A percentile compares a stretch with the other conserved stretches of the same genome.
phyloP scores from a whole-genome alignment of 2,329 filamentous ascomycete species.

The Ilyonectria robusta region DNA sequence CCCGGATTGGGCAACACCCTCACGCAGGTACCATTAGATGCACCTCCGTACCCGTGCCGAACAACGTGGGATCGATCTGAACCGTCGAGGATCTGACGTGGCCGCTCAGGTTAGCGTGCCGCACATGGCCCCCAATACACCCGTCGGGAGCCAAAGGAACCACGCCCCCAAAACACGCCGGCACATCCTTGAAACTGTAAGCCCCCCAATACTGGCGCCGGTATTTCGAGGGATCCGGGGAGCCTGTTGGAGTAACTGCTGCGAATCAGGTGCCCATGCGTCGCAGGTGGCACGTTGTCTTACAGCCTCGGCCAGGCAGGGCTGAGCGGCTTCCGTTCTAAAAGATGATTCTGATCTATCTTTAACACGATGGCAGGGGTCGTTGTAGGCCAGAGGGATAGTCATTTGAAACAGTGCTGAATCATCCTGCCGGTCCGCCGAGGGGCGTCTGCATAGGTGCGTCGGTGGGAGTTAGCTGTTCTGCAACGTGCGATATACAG shows the following conservation, averaged over 20 bases:
- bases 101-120: not conserved
- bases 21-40: not conserved
- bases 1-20: constrained; percentile 1
- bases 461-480: not conserved
- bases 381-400: not conserved
- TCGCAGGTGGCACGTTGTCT: not conserved
- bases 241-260: not conserved
- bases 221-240: not conserved
- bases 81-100: constrained; percentile 18
- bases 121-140: not conserved
- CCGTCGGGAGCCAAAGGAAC: not conserved
- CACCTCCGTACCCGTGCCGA: not conserved
- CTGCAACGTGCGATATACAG: not conserved
- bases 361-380: not conserved
- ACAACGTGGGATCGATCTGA: constrained; percentile 21
- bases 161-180: not conserved
- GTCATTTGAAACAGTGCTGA: not conserved
- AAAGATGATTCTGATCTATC: not conserved
- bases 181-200: constrained; percentile 1
- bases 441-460: not conserved
- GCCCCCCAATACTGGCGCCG: not conserved
- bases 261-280: not conserved
- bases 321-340: not conserved
- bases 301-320: not conserved
- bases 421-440: not conserved